Conservation (phyloP, 148 eudicot genomes). For the Linanthus parryae region DNA sequence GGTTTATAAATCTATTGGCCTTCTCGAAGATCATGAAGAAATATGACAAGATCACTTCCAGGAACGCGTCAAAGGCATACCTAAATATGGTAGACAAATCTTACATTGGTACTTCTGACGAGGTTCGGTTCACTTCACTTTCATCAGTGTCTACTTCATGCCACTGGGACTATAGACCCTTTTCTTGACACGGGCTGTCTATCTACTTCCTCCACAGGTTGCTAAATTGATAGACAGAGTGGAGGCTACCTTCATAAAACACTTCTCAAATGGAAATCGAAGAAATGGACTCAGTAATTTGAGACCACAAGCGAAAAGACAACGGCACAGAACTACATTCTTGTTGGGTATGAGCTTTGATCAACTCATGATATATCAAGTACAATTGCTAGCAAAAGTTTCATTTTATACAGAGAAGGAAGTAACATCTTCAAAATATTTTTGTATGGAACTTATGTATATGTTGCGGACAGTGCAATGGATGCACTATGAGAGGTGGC, state of each 20-base stretch:
- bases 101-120: constrained; percentile 32
- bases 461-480: too few relatives aligned
- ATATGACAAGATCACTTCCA: constrained; percentile 42
- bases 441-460: too few relatives aligned
- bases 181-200: constrained; percentile 1
- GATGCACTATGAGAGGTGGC: too few relatives aligned
- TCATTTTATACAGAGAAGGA: too few relatives aligned
- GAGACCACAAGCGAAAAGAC: constrained; percentile 25
- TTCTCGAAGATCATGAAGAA: constrained; percentile 44
- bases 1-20: constrained; percentile 34
- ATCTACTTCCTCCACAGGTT: constrained; percentile 20
- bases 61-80: constrained; percentile 35
- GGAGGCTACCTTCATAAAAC: constrained; percentile 40
- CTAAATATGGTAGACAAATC: constrained; percentile 41
- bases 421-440: too few relatives aligned
- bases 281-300: constrained; percentile 28
- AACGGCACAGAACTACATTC: constrained; percentile 34
- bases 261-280: constrained; percentile 41
- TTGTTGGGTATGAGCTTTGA: constrained; percentile 40
- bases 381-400: too few relatives aligned
- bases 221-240: constrained; percentile 35
- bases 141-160: neutral
- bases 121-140: constrained; percentile 18
- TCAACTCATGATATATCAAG: too few relatives aligned
- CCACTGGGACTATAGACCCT: neutral